Conservation (phyloP, 768 basidiomycete genomes). For the Boletellus ananas region DNA sequence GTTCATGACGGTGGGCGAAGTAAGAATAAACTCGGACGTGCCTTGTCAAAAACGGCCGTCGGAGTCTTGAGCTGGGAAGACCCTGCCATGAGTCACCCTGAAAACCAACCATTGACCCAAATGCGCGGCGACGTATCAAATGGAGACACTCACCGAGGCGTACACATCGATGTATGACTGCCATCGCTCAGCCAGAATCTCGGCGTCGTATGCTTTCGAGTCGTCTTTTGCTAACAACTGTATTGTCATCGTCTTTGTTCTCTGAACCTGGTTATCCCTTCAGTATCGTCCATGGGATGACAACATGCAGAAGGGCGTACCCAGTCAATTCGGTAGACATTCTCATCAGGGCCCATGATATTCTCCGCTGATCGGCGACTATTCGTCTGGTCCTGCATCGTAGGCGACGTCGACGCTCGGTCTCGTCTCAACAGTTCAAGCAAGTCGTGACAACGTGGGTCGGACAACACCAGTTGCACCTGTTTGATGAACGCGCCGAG, state of each 20-base stretch:
- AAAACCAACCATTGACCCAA: background rate
- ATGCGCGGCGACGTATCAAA: background rate
- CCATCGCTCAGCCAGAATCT: constrained; percentile 74
- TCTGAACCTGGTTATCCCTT: constrained; percentile 48
- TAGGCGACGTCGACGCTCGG: constrained; percentile 52
- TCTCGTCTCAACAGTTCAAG: constrained; percentile 70
- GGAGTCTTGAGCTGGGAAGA: constrained; percentile 43
- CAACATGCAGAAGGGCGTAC: constrained; percentile 35
- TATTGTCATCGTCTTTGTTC: constrained; percentile 62
- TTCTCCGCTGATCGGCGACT: constrained; percentile 65
- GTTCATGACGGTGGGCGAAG: background rate
- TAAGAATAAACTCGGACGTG: constrained; percentile 26
- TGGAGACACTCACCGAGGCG: constrained; percentile 48
- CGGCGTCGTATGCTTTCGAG: constrained; percentile 68
- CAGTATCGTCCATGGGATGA: background rate
- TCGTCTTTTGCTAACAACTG: constrained; percentile 81
- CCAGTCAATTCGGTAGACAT: constrained; percentile 79
- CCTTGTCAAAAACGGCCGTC: constrained; percentile 66
- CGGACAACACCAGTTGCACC: constrained; percentile 69
- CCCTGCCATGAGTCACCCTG: constrained; percentile 59
- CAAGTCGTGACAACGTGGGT: constrained; percentile 68
- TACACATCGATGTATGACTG: constrained; percentile 76
- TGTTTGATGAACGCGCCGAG: constrained; percentile 88
- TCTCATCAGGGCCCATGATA: constrained; percentile 70
- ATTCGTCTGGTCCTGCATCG: constrained; percentile 69